Evolutionary conservation across 768 basidiomycete genomes (phyloP).

Genomic region (Tricholoma matsutake): DNA sequence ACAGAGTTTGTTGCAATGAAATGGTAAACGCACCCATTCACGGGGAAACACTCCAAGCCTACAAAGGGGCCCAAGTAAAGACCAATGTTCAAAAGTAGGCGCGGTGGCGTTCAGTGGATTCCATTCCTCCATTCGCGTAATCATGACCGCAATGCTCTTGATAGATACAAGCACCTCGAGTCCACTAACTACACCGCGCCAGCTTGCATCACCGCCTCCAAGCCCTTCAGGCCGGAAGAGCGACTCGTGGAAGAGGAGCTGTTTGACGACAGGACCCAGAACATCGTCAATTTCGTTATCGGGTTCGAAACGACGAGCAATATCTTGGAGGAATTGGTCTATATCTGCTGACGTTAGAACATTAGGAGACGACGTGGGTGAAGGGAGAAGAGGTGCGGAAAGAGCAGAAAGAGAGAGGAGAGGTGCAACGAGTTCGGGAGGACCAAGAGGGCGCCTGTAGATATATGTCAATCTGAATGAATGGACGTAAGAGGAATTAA

Average conservation of each 20-base stretch:
- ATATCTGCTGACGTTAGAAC: conserved; percentile 66
- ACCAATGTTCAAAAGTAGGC: conserved; percentile 57
- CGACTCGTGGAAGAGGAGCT: conserved; percentile 60
- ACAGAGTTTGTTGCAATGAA: background rate
- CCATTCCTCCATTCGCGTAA: conserved; percentile 74
- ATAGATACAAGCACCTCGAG: conserved; percentile 76
- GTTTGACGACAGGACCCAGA: conserved; percentile 69
- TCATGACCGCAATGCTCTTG: conserved; percentile 81
- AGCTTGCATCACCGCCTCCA: conserved; percentile 69
- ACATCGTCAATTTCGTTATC: conserved; percentile 76
- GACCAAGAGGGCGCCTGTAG: conserved; percentile 66
- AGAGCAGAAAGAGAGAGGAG: conserved; percentile 72
- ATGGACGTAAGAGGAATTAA: background rate
- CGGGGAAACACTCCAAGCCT: conserved; percentile 82
- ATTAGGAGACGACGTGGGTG: conserved; percentile 42
- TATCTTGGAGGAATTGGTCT: conserved; percentile 78
- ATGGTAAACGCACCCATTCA: conserved; percentile 70
- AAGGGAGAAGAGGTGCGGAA: conserved; percentile 59
- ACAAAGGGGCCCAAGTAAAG: conserved; percentile 81
- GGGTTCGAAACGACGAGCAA: conserved; percentile 76
- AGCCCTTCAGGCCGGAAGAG: conserved; percentile 67
- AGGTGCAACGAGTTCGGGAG: conserved; percentile 78
- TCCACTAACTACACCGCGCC: conserved; percentile 85
- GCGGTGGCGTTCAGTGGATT: conserved; percentile 59
- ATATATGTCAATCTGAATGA: background rate